Conservation (phyloP, 257 asterid species). For the Fraxinus quadrangulata region DNA sequence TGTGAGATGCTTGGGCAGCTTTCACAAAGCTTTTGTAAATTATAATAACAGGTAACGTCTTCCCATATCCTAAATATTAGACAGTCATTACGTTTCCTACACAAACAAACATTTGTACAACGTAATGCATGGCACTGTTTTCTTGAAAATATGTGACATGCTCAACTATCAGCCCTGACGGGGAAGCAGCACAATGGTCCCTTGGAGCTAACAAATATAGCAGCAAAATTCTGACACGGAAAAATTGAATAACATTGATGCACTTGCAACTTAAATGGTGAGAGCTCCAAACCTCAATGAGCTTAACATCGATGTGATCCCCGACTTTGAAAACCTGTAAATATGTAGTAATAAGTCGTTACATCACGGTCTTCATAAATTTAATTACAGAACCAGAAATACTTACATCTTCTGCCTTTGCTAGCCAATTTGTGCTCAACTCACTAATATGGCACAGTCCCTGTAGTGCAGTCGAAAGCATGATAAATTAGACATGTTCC, state of each 20-base stretch:
- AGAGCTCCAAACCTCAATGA: slow-evolving; percentile 72
- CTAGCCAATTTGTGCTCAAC: slow-evolving; percentile 85
- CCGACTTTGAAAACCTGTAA: slow-evolving; percentile 87
- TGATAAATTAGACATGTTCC: neutral
- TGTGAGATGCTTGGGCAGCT: neutral
- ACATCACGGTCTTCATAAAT: slow-evolving; percentile 19
- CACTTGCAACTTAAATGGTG: slow-evolving; percentile 20
- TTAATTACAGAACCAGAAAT: slow-evolving; percentile 18
- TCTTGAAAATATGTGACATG: too few relatives aligned
- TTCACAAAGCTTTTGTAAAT: too few relatives aligned
- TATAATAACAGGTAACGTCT: neutral
- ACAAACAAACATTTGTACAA: too few relatives aligned
- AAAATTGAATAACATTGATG: slow-evolving; percentile 6
- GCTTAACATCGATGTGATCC: slow-evolving; percentile 90
- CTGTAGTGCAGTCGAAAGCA: slow-evolving; percentile 38
- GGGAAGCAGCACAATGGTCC: neutral
- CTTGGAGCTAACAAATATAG: neutral
- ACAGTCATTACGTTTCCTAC: neutral
- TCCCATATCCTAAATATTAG: neutral
- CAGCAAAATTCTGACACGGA: neutral
- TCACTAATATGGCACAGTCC: slow-evolving; percentile 97
- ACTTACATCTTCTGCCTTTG: slow-evolving; percentile 95
- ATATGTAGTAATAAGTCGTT: slow-evolving; percentile 26
- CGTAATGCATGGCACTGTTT: too few relatives aligned
- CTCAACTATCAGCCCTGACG: too few relatives aligned